These are phyloP conservation scores for Xylaria scruposa DNA, from an alignment of 495 filamentous ascomycete species.

Conservation along the genomic window DNA sequence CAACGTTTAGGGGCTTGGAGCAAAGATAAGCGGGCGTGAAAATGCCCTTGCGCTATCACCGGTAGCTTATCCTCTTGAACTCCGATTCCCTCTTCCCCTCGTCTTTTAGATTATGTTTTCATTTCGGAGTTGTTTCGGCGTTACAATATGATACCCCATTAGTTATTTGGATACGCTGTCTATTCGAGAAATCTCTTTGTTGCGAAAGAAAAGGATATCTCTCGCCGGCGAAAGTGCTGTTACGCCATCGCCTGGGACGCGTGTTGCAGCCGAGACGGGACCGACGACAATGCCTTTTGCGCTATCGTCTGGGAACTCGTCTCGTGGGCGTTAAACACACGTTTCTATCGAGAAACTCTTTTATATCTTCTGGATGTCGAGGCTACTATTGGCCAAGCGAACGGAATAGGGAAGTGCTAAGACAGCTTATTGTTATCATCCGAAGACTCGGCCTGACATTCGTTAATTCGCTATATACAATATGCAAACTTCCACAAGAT, in stretches of 20 bases:
- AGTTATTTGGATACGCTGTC: conserved; percentile 59
- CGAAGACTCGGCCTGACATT: conserved; percentile 31
- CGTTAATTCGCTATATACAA: conserved; percentile 36
- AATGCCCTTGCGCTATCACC: conserved; percentile 55
- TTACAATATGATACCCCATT: conserved; percentile 64
- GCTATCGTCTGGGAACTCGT: conserved; percentile 58
- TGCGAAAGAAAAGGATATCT: conserved; percentile 23
- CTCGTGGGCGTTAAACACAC: conserved; percentile 59
- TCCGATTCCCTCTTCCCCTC: conserved; percentile 6
- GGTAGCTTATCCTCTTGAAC: conserved; percentile 32
- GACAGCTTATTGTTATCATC: conserved; percentile 6
- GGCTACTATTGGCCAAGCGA: conserved; percentile 1
- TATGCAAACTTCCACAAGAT: conserved; percentile 19
- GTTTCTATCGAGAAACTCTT: conserved; percentile 38
- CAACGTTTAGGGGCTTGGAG: conserved; percentile 34
- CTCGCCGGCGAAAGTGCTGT: conserved; percentile 63
- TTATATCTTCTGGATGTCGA: background rate
- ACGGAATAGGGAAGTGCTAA: conserved; percentile 3
- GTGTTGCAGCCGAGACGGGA: conserved; percentile 57
- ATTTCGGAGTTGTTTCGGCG: conserved; percentile 32
- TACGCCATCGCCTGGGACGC: conserved; percentile 66
- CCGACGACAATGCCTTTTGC: conserved; percentile 59
- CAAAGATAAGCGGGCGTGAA: conserved; percentile 35
- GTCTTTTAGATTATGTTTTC: conserved; percentile 14
- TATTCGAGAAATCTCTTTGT: conserved; percentile 35